Base-by-base conservation (phyloP, 2,329 filamentous ascomycete genomes). In the Simplicillium aogashimaense region DNA sequence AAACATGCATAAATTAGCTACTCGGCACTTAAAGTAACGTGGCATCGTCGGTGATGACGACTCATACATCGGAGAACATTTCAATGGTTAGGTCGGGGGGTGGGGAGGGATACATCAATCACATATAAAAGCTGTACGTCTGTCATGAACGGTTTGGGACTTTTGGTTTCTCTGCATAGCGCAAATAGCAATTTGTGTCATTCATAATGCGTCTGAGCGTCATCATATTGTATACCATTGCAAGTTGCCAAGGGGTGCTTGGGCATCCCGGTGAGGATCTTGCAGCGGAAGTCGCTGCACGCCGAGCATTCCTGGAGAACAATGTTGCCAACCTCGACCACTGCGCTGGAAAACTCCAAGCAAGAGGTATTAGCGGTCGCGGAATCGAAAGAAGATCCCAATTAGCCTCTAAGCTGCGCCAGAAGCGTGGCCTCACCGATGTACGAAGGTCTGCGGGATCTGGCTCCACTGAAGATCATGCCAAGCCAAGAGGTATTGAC, bases 241-340 rank as follows among this genome's bases (percentile, higher is more conserved):
- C 9, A 9, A 25, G 20, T 9, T 25, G 20, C 20, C 20, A 25
- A 9, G 20, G 20, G 6, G 44, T 37, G 38, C 37, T 46, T 20
- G 62, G 63, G 15, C 64, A 72, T 42, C 66, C 66, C 1, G 66
- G 66, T 43, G 65, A 69, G 42, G 58, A 69, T 39, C 47, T 66
- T 42, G 53, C 53, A 39, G 53, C 64, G 12, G 69, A 72, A 49
- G 59, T 66, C 17, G 59, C 59, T 29, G 62, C 66, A 51, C 67
- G 67, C 34, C 65, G 61, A 17, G 55, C 59, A 1, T 70, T 64
- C 48, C 50, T 70, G 39, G 40, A 50, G 56, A 47, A 54, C 49
- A 60, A 62, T 40, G 49, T 61, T 32, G 53, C 59, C 36, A 61
- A 63, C 37, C 54, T 71, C 18, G 50, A 50, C 37, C 63, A 69